Conservation (phyloP, 495 filamentous ascomycete genomes). For the Lophium mytilinum region DNA sequence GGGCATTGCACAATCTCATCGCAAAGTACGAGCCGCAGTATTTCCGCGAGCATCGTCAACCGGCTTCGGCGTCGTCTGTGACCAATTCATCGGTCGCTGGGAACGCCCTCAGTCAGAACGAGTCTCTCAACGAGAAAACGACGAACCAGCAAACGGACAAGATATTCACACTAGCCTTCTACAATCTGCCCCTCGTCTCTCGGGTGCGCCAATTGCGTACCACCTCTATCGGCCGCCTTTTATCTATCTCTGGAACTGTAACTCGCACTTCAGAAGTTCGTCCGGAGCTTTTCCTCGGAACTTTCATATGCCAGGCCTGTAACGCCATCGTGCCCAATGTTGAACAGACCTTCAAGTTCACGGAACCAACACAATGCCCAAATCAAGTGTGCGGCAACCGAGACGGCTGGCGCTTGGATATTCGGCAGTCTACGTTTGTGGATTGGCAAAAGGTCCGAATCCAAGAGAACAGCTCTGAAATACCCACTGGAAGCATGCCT, state of each 20-base stretch:
- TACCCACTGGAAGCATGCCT: slow-evolving; percentile 97
- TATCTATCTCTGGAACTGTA: slow-evolving; percentile 92
- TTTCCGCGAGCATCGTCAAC: slow-evolving; percentile 80
- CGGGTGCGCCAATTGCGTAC: slow-evolving; percentile 83
- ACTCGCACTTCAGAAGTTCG: slow-evolving; percentile 95
- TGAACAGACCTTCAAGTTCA: slow-evolving; percentile 96
- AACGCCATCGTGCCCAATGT: slow-evolving; percentile 74
- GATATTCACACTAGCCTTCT: slow-evolving; percentile 89
- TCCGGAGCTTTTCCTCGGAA: slow-evolving; percentile 84
- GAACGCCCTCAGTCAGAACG: slow-evolving; percentile 57
- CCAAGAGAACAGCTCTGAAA: slow-evolving; percentile 96
- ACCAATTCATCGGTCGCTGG: slow-evolving; percentile 60
- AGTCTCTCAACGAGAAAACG: slow-evolving; percentile 57
- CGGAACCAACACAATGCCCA: slow-evolving; percentile 91
- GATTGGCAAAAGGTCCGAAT: slow-evolving; percentile 98
- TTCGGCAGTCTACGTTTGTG: slow-evolving; percentile 93
- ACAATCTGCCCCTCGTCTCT: slow-evolving; percentile 91
- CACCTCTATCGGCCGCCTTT: slow-evolving; percentile 80
- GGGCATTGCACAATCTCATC: slow-evolving; percentile 85
- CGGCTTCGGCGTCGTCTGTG: slow-evolving; percentile 49
- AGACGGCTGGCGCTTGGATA: slow-evolving; percentile 84
- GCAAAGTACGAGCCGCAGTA: slow-evolving; percentile 91
- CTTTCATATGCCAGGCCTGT: slow-evolving; percentile 87
- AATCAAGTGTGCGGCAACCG: slow-evolving; percentile 89
- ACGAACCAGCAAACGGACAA: slow-evolving; percentile 96